A percentile compares a stretch with the other conserved stretches of the same genome.
phyloP scores from a whole-genome alignment of 805 yeast species.

The Yarrowia osloensis region DNA sequence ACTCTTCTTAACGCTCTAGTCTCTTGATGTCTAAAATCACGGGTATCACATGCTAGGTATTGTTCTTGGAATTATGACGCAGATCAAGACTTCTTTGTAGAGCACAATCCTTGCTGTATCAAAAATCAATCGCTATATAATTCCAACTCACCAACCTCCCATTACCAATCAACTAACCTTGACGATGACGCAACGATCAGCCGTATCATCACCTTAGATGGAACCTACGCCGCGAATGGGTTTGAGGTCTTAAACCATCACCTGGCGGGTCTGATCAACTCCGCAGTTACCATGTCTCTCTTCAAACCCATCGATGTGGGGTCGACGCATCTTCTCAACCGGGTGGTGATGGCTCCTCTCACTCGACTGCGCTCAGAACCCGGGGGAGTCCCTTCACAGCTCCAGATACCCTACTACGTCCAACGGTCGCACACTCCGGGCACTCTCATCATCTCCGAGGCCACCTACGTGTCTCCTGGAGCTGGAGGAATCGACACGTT shows the following conservation, averaged over 20 bases:
- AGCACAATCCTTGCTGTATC: too few species aligned
- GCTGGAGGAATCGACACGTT: slow-evolving; percentile 46
- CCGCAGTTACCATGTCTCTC: too few species aligned
- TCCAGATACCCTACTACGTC: slow-evolving; percentile 54
- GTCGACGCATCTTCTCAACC: slow-evolving; percentile 40
- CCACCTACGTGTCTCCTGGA: slow-evolving; percentile 49
- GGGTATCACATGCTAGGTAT: too few species aligned
- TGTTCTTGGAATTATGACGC: too few species aligned
- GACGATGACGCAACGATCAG: background rate
- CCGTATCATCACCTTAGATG: background rate
- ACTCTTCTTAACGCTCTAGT: too few species aligned
- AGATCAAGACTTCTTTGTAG: too few species aligned
- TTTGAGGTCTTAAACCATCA: too few species aligned
- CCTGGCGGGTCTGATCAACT: too few species aligned
- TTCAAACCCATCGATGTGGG: slow-evolving; percentile 41
- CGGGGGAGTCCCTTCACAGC: slow-evolving; percentile 48
- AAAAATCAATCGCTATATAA: too few species aligned
- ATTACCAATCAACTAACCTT: too few species aligned
- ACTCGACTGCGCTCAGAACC: slow-evolving; percentile 49
- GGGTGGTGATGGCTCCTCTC: slow-evolving; percentile 54
- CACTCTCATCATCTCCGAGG: slow-evolving; percentile 58
- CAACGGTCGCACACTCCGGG: slow-evolving; percentile 60
- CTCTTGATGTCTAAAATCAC: too few species aligned
- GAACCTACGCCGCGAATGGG: background rate
- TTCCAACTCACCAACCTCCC: too few species aligned